phyloP scores from a whole-genome alignment of 2,329 filamentous ascomycete genomes.

The Verticillium nubilum region DNA sequence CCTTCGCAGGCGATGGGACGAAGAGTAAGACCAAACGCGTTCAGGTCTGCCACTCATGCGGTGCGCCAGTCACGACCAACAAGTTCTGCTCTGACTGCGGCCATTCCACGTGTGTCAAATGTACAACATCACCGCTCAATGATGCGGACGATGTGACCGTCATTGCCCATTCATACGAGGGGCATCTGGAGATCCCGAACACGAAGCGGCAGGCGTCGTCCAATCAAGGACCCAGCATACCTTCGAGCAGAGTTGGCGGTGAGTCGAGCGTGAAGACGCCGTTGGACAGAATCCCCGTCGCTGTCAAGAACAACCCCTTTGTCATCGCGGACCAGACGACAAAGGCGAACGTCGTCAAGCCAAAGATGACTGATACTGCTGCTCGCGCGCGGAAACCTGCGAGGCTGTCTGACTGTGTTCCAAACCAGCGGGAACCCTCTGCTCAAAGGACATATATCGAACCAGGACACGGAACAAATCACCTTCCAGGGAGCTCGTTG shows the following conservation, averaged over 20 bases:
- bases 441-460: constrained; percentile 2
- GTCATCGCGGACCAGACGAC: constrained; percentile 21
- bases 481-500: neutral
- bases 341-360: constrained; percentile 14
- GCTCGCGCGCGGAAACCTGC: constrained; percentile 13
- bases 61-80: constrained; percentile 29
- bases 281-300: constrained; percentile 1
- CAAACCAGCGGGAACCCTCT: constrained; percentile 12
- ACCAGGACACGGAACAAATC: neutral
- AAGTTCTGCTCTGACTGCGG: constrained; percentile 42
- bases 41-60: constrained; percentile 46
- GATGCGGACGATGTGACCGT: constrained; percentile 3
- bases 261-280: neutral
- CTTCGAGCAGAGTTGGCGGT: neutral
- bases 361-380: constrained; percentile 15
- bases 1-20: constrained; percentile 20
- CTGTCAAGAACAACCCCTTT: constrained; percentile 25
- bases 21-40: constrained; percentile 20
- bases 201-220: neutral
- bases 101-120: constrained; percentile 44
- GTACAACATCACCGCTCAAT: constrained; percentile 28
- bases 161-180: neutral
- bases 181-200: neutral
- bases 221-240: neutral
- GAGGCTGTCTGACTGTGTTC: constrained; percentile 23